These are phyloP conservation scores for Plectranthus barbatus DNA, from an alignment of 257 asterid genomes.

Conservation along the genomic window DNA sequence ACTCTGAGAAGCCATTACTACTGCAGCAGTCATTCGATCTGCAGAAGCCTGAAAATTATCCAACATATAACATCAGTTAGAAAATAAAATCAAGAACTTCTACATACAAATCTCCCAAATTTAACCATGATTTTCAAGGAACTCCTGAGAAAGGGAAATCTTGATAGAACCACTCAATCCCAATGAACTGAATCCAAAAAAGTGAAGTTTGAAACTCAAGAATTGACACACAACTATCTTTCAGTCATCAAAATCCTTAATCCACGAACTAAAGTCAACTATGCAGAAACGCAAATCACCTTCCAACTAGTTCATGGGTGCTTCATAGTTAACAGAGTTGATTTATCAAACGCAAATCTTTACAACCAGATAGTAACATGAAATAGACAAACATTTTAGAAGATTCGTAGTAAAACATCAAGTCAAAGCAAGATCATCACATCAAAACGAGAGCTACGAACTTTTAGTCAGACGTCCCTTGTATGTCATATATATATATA, in stretches of 20 bases:
- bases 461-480: neutral
- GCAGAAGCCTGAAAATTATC: constrained; percentile 25
- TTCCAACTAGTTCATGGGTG: neutral
- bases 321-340: neutral
- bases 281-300: neutral
- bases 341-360: neutral
- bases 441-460: neutral
- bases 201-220: neutral
- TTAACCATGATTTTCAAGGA: neutral
- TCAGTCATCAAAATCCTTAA: neutral
- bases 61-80: neutral
- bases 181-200: neutral
- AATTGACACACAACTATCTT: neutral
- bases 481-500: neutral
- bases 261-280: neutral
- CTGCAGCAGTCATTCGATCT: constrained; percentile 44
- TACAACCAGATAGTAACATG: neutral
- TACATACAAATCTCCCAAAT: neutral
- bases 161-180: neutral
- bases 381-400: neutral
- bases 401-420: neutral
- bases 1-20: constrained; percentile 55
- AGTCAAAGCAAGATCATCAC: constrained; percentile 5
- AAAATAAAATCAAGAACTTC: neutral
- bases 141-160: neutral